phyloP scores from a whole-genome alignment of 2,329 filamentous ascomycete genomes.

The Cladosporium sp. region DNA sequence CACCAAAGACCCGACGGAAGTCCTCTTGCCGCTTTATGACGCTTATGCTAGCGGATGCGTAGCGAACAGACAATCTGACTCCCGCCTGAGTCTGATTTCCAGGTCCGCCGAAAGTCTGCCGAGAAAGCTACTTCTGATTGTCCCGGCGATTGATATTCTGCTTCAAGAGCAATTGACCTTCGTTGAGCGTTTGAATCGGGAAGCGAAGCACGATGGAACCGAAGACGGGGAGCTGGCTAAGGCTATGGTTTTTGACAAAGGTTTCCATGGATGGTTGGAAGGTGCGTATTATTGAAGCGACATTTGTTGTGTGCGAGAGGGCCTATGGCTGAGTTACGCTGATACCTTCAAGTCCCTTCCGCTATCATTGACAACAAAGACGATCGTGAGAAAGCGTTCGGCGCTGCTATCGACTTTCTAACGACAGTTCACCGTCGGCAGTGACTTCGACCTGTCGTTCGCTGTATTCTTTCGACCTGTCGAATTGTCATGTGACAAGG shows the following conservation, averaged over 20 bases:
- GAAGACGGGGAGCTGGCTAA: constrained; percentile 18
- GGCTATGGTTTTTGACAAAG: constrained; percentile 24
- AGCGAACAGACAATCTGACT: constrained; percentile 20
- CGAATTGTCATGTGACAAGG: no score
- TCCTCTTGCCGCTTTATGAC: constrained; percentile 41
- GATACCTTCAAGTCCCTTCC: not conserved
- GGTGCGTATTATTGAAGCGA: not conserved
- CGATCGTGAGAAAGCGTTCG: not conserved
- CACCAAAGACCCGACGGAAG: constrained; percentile 35
- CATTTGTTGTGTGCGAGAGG: no score
- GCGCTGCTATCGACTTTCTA: not conserved
- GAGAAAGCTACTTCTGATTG: constrained; percentile 36
- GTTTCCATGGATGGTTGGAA: constrained; percentile 31
- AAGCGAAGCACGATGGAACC: constrained; percentile 25
- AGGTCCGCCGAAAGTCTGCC: constrained; percentile 34
- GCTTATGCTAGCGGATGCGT: constrained; percentile 34
- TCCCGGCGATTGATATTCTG: constrained; percentile 40
- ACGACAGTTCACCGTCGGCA: not conserved
- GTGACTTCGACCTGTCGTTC: not conserved
- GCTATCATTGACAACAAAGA: not conserved
- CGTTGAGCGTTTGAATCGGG: constrained; percentile 31
- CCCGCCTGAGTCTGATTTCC: constrained; percentile 36
- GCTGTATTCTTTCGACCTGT: no score
- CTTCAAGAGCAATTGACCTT: constrained; percentile 38
- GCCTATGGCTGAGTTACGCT: not conserved